phyloP scores from a whole-genome alignment of 225 moss, liverwort and hornwort species.

The Antitrichia curtipendula region DNA sequence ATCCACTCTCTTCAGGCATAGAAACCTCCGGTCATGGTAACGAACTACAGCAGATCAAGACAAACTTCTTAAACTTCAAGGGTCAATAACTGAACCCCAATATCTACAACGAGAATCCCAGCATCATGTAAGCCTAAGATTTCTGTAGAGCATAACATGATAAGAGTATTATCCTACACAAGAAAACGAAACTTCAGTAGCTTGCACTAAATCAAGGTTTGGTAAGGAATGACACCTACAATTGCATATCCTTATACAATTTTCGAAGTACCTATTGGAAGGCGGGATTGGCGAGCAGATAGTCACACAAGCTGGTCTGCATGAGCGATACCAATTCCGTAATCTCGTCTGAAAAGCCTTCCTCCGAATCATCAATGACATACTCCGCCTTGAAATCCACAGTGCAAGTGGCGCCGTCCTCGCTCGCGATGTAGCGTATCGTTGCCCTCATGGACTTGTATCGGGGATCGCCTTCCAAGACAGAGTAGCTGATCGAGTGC shows the following conservation, averaged over 20 bases:
- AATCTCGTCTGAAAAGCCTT: slow-evolving; percentile 28
- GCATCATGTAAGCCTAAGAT: not conserved
- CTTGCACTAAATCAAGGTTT: not conserved
- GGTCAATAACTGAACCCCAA: not conserved
- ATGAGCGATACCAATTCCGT: slow-evolving; percentile 16
- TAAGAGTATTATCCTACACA: not conserved
- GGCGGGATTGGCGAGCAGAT: slow-evolving; percentile 14
- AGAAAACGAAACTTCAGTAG: not conserved
- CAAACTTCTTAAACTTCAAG: not conserved
- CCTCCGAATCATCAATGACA: slow-evolving; percentile 4
- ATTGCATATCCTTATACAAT: not conserved
- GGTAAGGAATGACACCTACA: not conserved
- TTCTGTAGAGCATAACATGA: not conserved
- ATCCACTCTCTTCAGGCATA: not conserved
- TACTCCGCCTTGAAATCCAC: slow-evolving; percentile 16
- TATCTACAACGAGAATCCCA: slow-evolving; percentile 1
- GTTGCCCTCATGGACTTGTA: slow-evolving; percentile 31
- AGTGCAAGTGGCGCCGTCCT: slow-evolving; percentile 7
- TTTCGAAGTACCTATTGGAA: not conserved
- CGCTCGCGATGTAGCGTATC: slow-evolving; percentile 3
- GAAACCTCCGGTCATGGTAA: too few relatives aligned
- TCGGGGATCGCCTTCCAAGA: slow-evolving; percentile 31
- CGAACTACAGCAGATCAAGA: not conserved
- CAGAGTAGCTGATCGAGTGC: slow-evolving; percentile 19
- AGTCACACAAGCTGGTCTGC: slow-evolving; percentile 18